Conservation (phyloP, 768 basidiomycete genomes). For the Leccinum arenicola region DNA sequence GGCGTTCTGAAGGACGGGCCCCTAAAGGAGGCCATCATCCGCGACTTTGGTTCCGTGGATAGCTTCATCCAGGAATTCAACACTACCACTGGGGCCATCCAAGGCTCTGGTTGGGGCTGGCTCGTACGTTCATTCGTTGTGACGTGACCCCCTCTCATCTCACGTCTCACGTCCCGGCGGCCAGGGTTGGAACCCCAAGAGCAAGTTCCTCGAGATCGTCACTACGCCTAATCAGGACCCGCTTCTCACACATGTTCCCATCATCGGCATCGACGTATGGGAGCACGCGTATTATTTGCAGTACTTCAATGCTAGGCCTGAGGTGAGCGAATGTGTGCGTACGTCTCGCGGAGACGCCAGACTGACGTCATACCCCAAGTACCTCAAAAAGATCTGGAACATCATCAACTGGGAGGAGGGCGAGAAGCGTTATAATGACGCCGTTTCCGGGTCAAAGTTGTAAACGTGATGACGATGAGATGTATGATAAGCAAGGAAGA, state of each 20-base stretch:
- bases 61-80: slow-evolving; percentile 82
- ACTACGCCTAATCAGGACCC: slow-evolving; percentile 98
- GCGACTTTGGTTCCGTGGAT: slow-evolving; percentile 69
- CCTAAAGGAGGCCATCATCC: slow-evolving; percentile 63
- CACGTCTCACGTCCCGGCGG: not conserved
- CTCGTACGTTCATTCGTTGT: slow-evolving; percentile 52
- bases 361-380: slow-evolving; percentile 37
- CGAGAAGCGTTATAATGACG: slow-evolving; percentile 60
- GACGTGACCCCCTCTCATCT: not conserved
- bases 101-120: slow-evolving; percentile 98
- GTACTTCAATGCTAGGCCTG: slow-evolving; percentile 92
- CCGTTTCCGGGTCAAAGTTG: slow-evolving; percentile 34
- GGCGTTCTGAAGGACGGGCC: slow-evolving; percentile 62
- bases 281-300: slow-evolving; percentile 97
- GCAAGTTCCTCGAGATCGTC: slow-evolving; percentile 75
- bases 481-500: not conserved
- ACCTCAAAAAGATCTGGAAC: slow-evolving; percentile 75
- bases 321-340: slow-evolving; percentile 51
- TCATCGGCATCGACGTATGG: slow-evolving; percentile 95
- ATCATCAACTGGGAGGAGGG: slow-evolving; percentile 75
- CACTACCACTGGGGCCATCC: slow-evolving; percentile 77
- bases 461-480: slow-evolving; percentile 18
- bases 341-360: not conserved
- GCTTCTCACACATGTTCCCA: slow-evolving; percentile 67
- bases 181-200: slow-evolving; percentile 70